Conservation (phyloP, 2,329 filamentous ascomycete species). For the Pseudogymnoascus sp. region DNA sequence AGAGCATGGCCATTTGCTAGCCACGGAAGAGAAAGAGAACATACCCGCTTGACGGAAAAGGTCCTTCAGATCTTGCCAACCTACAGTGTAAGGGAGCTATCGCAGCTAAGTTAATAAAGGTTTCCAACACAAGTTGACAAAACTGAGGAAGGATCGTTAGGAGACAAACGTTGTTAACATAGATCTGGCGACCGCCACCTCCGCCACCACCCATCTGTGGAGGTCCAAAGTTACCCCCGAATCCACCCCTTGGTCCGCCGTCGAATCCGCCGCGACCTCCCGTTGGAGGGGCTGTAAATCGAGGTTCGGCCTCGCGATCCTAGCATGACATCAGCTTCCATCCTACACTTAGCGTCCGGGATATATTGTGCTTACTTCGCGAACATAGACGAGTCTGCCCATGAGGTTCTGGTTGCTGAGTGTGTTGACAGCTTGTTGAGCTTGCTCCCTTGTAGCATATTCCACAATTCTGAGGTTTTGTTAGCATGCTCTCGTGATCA, state of each 20-base stretch:
- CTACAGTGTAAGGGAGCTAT: slow-evolving; percentile 92
- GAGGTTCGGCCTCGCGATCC: slow-evolving; percentile 97
- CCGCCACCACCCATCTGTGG: slow-evolving; percentile 34
- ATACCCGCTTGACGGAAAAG: slow-evolving; percentile 96
- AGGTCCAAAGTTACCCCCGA: slow-evolving; percentile 40
- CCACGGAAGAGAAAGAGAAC: slow-evolving; percentile 33
- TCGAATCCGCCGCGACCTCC: slow-evolving; percentile 56
- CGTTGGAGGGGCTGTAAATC: slow-evolving; percentile 73
- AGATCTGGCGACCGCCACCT: slow-evolving; percentile 80
- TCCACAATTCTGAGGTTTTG: slow-evolving; percentile 82
- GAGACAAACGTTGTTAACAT: slow-evolving; percentile 91
- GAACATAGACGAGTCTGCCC: slow-evolving; percentile 96
- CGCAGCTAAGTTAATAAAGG: slow-evolving; percentile 32
- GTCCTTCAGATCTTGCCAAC: slow-evolving; percentile 99
- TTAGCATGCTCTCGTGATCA: slow-evolving; percentile 15
- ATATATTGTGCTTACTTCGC: slow-evolving; percentile 61
- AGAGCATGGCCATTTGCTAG: slow-evolving; percentile 22
- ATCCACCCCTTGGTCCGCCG: slow-evolving; percentile 41
- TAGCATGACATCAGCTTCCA: slow-evolving; percentile 33
- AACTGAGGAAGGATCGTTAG: slow-evolving; percentile 25
- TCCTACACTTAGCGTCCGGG: slow-evolving; percentile 11
- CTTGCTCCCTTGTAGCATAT: slow-evolving; percentile 99
- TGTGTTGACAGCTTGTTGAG: slow-evolving; percentile 91
- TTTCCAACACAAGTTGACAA: slow-evolving; percentile 24
- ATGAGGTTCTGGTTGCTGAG: slow-evolving; percentile 99